A percentile compares a stretch with the other conserved stretches of the same genome.
These are phyloP conservation scores for Lyophyllum shimeji DNA, from an alignment of 768 basidiomycete species.

Conservation along the genomic window DNA sequence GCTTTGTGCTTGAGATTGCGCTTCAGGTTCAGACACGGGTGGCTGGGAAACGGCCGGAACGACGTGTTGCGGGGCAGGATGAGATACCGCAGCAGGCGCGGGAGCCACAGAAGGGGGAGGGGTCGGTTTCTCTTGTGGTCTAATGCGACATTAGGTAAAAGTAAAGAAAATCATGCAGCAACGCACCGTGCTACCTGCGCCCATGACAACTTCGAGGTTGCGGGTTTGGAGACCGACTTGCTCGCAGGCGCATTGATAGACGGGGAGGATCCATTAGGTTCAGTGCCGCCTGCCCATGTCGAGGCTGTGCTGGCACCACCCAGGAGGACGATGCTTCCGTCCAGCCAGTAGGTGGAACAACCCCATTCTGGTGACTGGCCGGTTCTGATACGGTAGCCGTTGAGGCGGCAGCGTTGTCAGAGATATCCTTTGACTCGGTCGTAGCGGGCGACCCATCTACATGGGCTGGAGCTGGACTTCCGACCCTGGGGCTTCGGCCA, in stretches of 20 bases:
- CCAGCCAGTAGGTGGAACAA: slow-evolving; percentile 26
- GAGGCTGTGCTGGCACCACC: slow-evolving; percentile 28
- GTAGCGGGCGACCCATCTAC: slow-evolving; percentile 23
- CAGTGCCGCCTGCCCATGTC: slow-evolving; percentile 32
- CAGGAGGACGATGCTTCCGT: slow-evolving; percentile 30
- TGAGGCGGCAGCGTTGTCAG: slow-evolving; percentile 23
- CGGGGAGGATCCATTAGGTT: slow-evolving; percentile 39
- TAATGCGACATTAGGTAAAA: slow-evolving; percentile 24
- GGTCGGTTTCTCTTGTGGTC: slow-evolving; percentile 65
- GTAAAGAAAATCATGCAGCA: slow-evolving; percentile 3
- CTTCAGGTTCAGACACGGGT: slow-evolving; percentile 29
- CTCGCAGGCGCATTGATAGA: slow-evolving; percentile 24
- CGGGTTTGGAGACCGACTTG: slow-evolving; percentile 51
- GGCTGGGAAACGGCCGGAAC: slow-evolving; percentile 32
- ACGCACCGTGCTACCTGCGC: slow-evolving; percentile 78
- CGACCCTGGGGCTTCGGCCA: slow-evolving; percentile 37
- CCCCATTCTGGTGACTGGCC: slow-evolving; percentile 28
- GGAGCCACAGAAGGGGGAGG: slow-evolving; percentile 35
- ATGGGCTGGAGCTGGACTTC: slow-evolving; percentile 29
- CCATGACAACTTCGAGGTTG: slow-evolving; percentile 81
- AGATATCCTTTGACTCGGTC: slow-evolving; percentile 19
- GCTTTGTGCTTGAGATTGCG: slow-evolving; percentile 36
- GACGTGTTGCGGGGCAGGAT: slow-evolving; percentile 23
- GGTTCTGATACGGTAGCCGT: slow-evolving; percentile 21
- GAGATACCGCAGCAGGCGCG: slow-evolving; percentile 21